Base-by-base conservation (phyloP, 2,329 filamentous ascomycete genomes). In the Talaromyces islandicus region DNA sequence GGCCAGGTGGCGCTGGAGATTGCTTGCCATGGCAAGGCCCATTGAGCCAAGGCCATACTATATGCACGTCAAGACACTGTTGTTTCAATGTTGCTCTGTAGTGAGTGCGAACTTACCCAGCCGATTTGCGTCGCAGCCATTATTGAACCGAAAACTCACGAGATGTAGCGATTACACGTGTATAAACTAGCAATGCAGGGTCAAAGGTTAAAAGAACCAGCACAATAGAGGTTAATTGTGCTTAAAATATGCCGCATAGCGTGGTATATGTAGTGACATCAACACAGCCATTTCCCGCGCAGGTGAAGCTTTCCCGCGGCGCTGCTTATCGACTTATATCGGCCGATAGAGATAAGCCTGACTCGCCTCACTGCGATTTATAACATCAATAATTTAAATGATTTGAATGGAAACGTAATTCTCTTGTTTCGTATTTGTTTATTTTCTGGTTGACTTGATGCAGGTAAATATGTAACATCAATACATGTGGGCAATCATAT, bases 11-110 rank as follows among this genome's bases (percentile, higher is more conserved):
- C 69, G 71, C 67, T 78, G 75, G 7, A 78, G 70, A 58, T 78
- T 78, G 52, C 67, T 69, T 58, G 76, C 75, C 76, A 78, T 78
- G 64, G 72, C 73, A 17, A 75, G 72, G 62, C 76, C 76, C 76
- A 78, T 78, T 35, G 76, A 78, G 43, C 76, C 76, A 56, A 78
- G 74, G 62, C 76, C 76, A 66, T 74, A 75, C 72, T 75, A 41
- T 9, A 38, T 11, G 6, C 14, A 24, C 14, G 11, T 7, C 30
- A 6, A n/a, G 11, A n/a, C n/a, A 17, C 29, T 7, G 38, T 19
- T 4, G 9, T 56, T 27, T 2, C 7, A 7, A 14, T 7, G 10
- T 32, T 30, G 29, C 29, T 30, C 11, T 32, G 30, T 32, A 12
- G 30, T 32, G 12, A 3, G 41, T 46, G 5, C 21, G 29, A 24